Base-by-base conservation (phyloP, 2,329 filamentous ascomycete genomes). In the Aspergillus sp. region DNA sequence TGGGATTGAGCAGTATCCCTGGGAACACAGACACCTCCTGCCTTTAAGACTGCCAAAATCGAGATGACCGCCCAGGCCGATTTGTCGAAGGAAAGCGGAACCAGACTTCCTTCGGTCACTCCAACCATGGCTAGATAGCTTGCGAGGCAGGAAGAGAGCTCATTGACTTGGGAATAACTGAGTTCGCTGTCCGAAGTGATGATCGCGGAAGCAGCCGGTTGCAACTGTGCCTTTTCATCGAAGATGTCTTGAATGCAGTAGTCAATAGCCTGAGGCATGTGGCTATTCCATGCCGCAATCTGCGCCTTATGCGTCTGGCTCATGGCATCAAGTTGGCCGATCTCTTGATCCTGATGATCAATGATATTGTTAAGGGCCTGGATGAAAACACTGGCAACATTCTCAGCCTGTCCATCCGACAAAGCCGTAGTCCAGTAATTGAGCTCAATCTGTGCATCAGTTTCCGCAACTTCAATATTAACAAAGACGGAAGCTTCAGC, bases 401-500 rank as follows among this genome's bases (percentile, higher is more conserved):
- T 68, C 5, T 43, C 35, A 7, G 67, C 69, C 46, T 71, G 67
- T 4, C 52, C 51, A 40, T 65, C 61, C 0, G 67, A 71, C 10
- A 73, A 46, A 11, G 53, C 53, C 27, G 66, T 62, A 5, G 64
- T 68, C 68, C 67, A 71, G 43, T 71, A 72, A 47, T 66, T 69
- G 9, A 70, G 45, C 30, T 65, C 65, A 31, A 68, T 65, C 5
- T 52, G 53, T 7, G 64, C 65, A 27, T 59, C 50, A 4, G 58
- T 57, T n/a, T 74, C 70, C 5, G 66, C 63, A 2, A 71, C 66
- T 46, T 75, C 73, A 13, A 75, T 69, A 39, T 75, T 75, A 42
- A 76, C 56, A 11, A 68, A 74, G 0, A 75, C 60, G 2, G 68
- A 66, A 47, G 73, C 72, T 51, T 76, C 73, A 1, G 72, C 73